phyloP scores from a whole-genome alignment of 2,329 filamentous ascomycete species.

The Colletotrichum sp. region DNA sequence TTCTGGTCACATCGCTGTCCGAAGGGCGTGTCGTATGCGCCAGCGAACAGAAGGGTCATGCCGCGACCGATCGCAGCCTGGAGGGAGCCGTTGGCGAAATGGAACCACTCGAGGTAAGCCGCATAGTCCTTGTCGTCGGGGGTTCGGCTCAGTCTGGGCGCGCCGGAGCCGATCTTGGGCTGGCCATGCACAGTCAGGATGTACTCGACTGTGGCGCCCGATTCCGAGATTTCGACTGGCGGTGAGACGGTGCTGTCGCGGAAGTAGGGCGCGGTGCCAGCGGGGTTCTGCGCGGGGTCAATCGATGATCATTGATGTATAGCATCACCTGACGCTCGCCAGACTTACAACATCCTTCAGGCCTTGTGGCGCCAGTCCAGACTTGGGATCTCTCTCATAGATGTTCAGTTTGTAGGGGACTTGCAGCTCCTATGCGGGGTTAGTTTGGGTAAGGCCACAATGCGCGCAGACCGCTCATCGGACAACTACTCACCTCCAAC shows the following conservation, averaged over 20 bases:
- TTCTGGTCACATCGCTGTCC: neutral
- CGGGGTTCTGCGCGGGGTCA: conserved; percentile 38
- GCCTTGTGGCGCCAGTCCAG: conserved; percentile 6
- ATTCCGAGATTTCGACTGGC: conserved; percentile 53
- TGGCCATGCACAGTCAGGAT: conserved; percentile 58
- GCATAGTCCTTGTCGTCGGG: conserved; percentile 52
- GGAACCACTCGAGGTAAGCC: conserved; percentile 70
- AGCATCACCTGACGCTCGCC: neutral
- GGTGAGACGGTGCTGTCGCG: conserved; percentile 55
- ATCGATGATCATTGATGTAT: neutral
- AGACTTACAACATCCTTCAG: conserved; percentile 12
- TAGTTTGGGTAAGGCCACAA: neutral
- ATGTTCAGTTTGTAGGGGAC: conserved; percentile 17
- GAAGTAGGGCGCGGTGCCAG: conserved; percentile 65
- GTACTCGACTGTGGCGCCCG: conserved; percentile 66
- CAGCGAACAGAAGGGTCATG: conserved; percentile 30
- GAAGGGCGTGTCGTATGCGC: conserved; percentile 27
- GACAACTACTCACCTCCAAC: conserved; percentile 3
- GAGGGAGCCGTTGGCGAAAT: conserved; percentile 57
- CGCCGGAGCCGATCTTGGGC: conserved; percentile 22
- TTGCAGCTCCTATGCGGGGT: conserved; percentile 6
- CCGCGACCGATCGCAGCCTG: conserved; percentile 40
- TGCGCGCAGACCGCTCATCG: neutral
- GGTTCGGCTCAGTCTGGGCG: conserved; percentile 50
- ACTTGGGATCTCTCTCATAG: conserved; percentile 7